Evolutionary conservation across 345 rosid species (phyloP), one percentile per base, ranked within the genome.

Genomic region (Arabis alpina): DNA sequence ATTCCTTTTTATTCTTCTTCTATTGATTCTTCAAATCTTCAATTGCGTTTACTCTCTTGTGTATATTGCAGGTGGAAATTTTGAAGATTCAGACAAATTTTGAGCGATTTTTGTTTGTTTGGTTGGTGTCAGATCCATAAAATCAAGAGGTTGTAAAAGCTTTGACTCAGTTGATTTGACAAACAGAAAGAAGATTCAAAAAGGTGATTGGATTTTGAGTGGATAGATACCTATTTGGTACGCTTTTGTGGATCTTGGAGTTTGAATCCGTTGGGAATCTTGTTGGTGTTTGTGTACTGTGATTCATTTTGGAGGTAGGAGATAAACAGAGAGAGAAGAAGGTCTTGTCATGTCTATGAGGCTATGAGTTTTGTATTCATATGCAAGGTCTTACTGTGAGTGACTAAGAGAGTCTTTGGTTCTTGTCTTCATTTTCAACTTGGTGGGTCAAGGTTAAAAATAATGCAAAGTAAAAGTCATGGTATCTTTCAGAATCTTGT

Each of bases 331-430:
- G 44, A 32, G 76, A 64, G 66, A 61, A 69, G 54, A 36, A 67
- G 77, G 86, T 85, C 69, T 73, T 79, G 81, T 85, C 86, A 71
- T 61, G 24, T 70, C 69, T 73, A 11, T 68, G 79, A 25, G 24
- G 66, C 69, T 73, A 11, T 68, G 79, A 25, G 67, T 70, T 60
- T 70, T 81, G 75, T 73, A 54, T 77, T 61, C 68, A 53, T 76
- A 75, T 77, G 79, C 57, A 51, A 65, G 32, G n/a, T 57, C 73
- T 68, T 70, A 43, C 74, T 50, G 60, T 19, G 53, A 42, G 8
- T 50, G 76, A 63, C 57, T 37, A 54, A 51, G 59, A 51, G 36
- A 78, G 83, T 77, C 73, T 71, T 72, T 77, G 64, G 63, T 78
- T 61, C 76, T 64, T 78, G 80, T 73, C 77, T 78, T 68, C 48